Evolutionary conservation across 2,329 filamentous ascomycete species (phyloP).

Genomic region (Fusarium subtropicale): DNA sequence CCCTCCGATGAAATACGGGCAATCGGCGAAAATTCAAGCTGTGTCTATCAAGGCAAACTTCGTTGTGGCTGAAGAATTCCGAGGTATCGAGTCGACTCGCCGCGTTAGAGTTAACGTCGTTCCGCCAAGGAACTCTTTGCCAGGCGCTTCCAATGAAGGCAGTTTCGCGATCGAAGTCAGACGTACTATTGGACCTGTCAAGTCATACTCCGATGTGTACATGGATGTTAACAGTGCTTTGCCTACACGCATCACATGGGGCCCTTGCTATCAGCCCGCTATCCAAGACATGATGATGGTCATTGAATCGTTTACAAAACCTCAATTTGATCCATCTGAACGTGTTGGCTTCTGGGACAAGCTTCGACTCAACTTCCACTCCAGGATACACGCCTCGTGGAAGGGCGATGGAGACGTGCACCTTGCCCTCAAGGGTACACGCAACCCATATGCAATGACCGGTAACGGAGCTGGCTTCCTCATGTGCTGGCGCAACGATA

Average conservation of each 20-base stretch:
- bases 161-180: constrained; percentile 88
- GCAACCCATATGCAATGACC: constrained; percentile 93
- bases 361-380: constrained; percentile 93
- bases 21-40: constrained; percentile 83
- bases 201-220: constrained; percentile 93
- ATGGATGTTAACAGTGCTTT: constrained; percentile 93
- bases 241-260: constrained; percentile 95
- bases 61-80: constrained; percentile 93
- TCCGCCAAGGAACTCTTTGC: constrained; percentile 71
- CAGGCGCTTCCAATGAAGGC: constrained; percentile 65
- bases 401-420: constrained; percentile 96
- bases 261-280: constrained; percentile 95
- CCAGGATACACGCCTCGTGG: constrained; percentile 88
- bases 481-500: constrained; percentile 98
- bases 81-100: constrained; percentile 81
- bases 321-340: constrained; percentile 92
- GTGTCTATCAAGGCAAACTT: constrained; percentile 90
- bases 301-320: constrained; percentile 96
- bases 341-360: constrained; percentile 99
- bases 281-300: constrained; percentile 99
- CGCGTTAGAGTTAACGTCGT: constrained; percentile 86
- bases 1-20: constrained; percentile 80
- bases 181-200: constrained; percentile 92
- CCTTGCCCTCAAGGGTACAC: constrained; percentile 87
- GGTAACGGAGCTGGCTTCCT: constrained; percentile 94